Conservation (phyloP, 2,329 filamentous ascomycete genomes). For the Xylariales sp. region DNA sequence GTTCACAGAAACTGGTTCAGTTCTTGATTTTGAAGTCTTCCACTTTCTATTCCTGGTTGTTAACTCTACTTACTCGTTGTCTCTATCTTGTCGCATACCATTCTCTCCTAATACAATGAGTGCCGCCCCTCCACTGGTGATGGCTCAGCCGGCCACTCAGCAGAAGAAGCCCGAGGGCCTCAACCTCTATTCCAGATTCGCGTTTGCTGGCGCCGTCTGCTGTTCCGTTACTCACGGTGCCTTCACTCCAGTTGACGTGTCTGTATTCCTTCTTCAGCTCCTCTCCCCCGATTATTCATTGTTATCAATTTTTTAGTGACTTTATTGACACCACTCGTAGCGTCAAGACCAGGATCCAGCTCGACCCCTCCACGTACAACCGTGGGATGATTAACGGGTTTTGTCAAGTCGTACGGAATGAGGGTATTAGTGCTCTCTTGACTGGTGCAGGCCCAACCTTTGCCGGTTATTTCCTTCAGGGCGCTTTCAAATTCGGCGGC, state of each 20-base stretch:
- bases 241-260: conserved; percentile 98
- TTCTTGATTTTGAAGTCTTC: too few species aligned
- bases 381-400: conserved; percentile 68
- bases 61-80: too few species aligned
- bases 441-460: conserved; percentile 69
- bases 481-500: conserved; percentile 75
- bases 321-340: too few species aligned
- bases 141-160: too few species aligned
- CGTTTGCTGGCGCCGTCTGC: conserved; percentile 95
- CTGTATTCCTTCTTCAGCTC: conserved; percentile 43
- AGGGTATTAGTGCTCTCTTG: conserved; percentile 67
- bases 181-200: too few species aligned
- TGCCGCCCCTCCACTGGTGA: too few species aligned
- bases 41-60: too few species aligned
- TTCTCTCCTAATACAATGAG: too few species aligned
- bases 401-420: conserved; percentile 63
- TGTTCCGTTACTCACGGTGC: conserved; percentile 96
- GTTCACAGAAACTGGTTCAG: too few species aligned
- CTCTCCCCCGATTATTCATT: background rate
- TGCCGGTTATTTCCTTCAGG: conserved; percentile 75
- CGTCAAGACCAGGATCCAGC: conserved; percentile 76
- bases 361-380: conserved; percentile 72
- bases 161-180: too few species aligned
- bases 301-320: background rate
- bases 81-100: too few species aligned